Base-by-base conservation (phyloP, 345 rosid species). In the Arabidopsis arenosa region DNA sequence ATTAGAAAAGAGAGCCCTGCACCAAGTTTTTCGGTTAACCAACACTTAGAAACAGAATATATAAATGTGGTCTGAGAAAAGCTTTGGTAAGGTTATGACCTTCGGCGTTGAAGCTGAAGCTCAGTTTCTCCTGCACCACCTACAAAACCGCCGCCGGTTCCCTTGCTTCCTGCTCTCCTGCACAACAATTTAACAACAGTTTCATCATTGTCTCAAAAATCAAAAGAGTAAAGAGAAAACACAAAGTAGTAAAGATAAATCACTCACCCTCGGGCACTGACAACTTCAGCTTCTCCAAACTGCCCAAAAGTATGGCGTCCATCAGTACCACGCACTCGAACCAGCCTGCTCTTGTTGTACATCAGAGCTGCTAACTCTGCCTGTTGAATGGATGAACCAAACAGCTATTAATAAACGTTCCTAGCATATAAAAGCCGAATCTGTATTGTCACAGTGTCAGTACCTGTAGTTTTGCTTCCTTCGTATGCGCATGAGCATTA, bases 51-150 rank as follows among this genome's bases (percentile, higher is more conserved):
- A n/a, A n/a, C n/a, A n/a, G n/a, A n/a, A n/a, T n/a, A n/a, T n/a
- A n/a, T n/a, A n/a, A n/a, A n/a, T n/a, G n/a, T n/a, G n/a, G n/a
- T n/a, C n/a, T n/a, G n/a, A n/a, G n/a, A n/a, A n/a, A n/a, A n/a
- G n/a, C n/a, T n/a, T n/a, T n/a, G n/a, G n/a, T n/a, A n/a, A n/a
- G n/a, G n/a, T n/a, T n/a, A n/a, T n/a, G 52, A 63, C 97, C 98
- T 94, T 79, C 90, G 76, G 30, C 97, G 86, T 79, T 94, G 98
- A 74, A 94, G 96, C 84, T 94, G 97, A 76, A 94, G 95, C 82
- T 94, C 97, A 74, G 97, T 94, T 86, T 94, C 97, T 77, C 98
- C 98, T 55, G 98, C 97, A 78, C 97, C 97, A 83, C 98, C 89
- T 2, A 89, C 85, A 64, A 92, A 92, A 66, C 98, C 98, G 74